Percentiles rank a stretch among this genome's conserved stretches.
Conservation (phyloP, 495 filamentous ascomycete species). For the Podospora conica region DNA sequence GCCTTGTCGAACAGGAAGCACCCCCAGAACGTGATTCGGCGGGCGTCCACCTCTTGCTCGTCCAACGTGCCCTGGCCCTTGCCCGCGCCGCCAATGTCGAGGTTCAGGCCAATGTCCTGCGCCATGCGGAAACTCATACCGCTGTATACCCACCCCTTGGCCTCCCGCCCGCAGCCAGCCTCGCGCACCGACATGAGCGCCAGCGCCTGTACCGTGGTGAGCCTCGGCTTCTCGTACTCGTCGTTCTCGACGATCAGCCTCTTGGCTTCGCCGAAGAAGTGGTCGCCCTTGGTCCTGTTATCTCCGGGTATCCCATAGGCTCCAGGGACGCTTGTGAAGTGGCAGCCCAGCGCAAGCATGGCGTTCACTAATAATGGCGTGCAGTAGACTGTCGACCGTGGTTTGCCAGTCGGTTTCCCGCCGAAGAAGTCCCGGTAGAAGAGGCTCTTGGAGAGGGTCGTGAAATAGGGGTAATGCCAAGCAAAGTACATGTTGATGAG, state of each 20-base stretch:
- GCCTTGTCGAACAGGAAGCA: conserved; percentile 98
- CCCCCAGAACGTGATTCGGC: conserved; percentile 95
- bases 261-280: conserved; percentile 96
- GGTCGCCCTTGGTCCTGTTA: conserved; percentile 84
- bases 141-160: conserved; percentile 95
- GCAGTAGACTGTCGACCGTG: conserved; percentile 63
- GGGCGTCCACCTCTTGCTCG: conserved; percentile 81
- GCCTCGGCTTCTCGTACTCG: conserved; percentile 80
- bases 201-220: conserved; percentile 93
- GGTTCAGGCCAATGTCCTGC: conserved; percentile 84
- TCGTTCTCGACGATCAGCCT: conserved; percentile 83
- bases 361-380: conserved; percentile 87
- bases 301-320: conserved; percentile 65
- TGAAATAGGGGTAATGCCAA: conserved; percentile 98
- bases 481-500: conserved; percentile 96
- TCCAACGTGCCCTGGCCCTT: conserved; percentile 53
- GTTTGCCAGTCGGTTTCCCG: conserved; percentile 45
- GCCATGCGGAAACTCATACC: conserved; percentile 99
- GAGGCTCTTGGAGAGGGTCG: conserved; percentile 78
- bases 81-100: conserved; percentile 64
- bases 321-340: conserved; percentile 75
- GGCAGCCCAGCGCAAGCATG: conserved; percentile 92
- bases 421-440: conserved; percentile 82
- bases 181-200: conserved; percentile 96
- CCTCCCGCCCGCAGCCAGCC: conserved; percentile 90